Evolutionary conservation across 441 rosid genomes (phyloP).

Genomic region (Adansonia grandidieri): DNA sequence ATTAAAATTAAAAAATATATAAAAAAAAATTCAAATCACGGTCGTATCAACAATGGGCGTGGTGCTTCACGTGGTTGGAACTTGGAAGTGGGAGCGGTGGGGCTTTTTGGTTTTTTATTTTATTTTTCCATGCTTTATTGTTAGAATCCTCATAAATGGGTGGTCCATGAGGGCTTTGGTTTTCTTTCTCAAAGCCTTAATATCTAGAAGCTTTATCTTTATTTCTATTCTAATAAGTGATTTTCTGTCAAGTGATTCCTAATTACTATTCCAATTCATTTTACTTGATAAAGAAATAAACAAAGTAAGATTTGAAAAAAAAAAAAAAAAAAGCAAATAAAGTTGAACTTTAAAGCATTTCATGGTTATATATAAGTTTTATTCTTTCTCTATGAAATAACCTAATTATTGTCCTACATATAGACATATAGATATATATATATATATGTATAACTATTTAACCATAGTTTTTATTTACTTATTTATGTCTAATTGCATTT

Average conservation of each 20-base stretch:
- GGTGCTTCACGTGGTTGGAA: no score
- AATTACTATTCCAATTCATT: background rate
- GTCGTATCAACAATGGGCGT: no score
- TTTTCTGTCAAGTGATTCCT: conserved; percentile 9
- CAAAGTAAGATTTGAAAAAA: background rate
- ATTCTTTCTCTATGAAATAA: background rate
- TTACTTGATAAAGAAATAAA: background rate
- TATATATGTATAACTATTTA: no score
- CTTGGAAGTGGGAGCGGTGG: no score
- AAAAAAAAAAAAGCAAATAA: background rate
- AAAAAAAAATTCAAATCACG: no score
- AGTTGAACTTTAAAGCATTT: background rate
- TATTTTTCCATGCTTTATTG: no score
- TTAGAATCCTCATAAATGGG: conserved; percentile 15
- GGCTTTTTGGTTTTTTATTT: no score
- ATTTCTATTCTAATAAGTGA: background rate
- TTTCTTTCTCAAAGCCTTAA: conserved; percentile 19
- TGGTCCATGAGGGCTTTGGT: conserved; percentile 33
- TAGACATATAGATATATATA: no score
- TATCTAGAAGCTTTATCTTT: background rate
- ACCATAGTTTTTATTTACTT: no score
- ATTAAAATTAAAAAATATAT: no score
- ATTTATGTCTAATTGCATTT: no score
- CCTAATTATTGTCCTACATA: background rate
- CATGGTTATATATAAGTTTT: background rate